Evolutionary conservation across 805 yeast species (phyloP).

Genomic region (Hanseniaspora hatyaiensis): DNA sequence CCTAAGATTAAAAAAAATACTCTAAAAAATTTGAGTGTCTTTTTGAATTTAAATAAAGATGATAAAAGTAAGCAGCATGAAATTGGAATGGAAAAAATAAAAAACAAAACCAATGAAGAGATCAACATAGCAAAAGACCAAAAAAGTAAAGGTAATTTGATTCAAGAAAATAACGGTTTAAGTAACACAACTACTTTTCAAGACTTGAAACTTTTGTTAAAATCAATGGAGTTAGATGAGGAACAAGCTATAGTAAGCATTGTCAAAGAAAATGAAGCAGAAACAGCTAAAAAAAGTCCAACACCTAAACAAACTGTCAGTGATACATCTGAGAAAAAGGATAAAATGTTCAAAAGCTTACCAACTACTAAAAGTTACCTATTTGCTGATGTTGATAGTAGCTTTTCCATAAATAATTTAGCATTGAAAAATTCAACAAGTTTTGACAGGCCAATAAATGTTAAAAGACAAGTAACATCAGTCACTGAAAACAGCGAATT

Average conservation of each 20-base stretch:
- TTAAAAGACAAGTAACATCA: slow-evolving; percentile 4
- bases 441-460: neutral
- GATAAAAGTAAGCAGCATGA: neutral
- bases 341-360: neutral
- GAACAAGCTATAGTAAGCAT: no score
- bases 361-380: slow-evolving; percentile 5
- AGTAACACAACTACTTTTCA: slow-evolving; percentile 6
- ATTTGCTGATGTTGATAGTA: slow-evolving; percentile 9
- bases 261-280: neutral
- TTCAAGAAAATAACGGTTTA: neutral
- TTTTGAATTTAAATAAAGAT: neutral
- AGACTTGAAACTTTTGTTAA: neutral
- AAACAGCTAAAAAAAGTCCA: neutral
- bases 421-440: neutral
- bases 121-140: no score
- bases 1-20: slow-evolving; percentile 15
- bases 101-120: neutral
- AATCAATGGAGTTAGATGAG: no score
- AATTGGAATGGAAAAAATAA: neutral
- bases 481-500: neutral
- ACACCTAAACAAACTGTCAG: no score
- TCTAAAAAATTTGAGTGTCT: neutral
- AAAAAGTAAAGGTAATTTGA: no score
- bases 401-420: neutral
- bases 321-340: neutral